A percentile compares a stretch with the other conserved stretches of the same genome.
Evolutionary conservation across 352 stramenopile genomes (phyloP).

Genomic region (Globisporangium solare): DNA sequence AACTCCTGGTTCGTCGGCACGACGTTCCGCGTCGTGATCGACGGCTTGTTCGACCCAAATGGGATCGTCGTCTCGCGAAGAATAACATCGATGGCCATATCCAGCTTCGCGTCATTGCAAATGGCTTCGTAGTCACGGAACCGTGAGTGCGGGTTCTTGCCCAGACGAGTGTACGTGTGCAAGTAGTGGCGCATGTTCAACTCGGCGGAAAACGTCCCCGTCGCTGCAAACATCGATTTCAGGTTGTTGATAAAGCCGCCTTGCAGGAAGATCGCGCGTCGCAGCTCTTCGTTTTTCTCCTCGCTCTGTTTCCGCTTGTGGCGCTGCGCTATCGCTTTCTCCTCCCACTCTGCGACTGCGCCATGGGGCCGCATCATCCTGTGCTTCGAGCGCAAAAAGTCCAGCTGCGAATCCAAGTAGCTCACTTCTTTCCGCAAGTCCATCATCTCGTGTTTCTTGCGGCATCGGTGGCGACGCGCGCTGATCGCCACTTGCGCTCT

Average conservation of each 20-base stretch:
- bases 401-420: conserved; percentile 28
- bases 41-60: conserved; percentile 24
- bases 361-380: conserved; percentile 21
- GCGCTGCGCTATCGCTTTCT: conserved; percentile 24
- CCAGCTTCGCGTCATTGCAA: conserved; percentile 39
- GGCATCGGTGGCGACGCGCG: conserved; percentile 31
- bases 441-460: conserved; percentile 46
- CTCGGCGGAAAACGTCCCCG: conserved; percentile 18
- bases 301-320: conserved; percentile 29
- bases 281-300: conserved; percentile 45
- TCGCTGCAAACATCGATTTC: conserved; percentile 28
- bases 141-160: conserved; percentile 27
- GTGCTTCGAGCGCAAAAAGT: conserved; percentile 27
- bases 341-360: conserved; percentile 24
- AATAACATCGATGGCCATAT: conserved; percentile 48
- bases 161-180: conserved; percentile 55
- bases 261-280: conserved; percentile 41
- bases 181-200: conserved; percentile 49
- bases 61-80: conserved; percentile 38
- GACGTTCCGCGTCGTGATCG: conserved; percentile 32
- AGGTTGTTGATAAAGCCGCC: conserved; percentile 38
- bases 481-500: conserved; percentile 31
- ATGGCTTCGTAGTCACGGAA: conserved; percentile 39
- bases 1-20: conserved; percentile 23
- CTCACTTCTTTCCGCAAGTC: conserved; percentile 29